Evolutionary conservation across 2,329 filamentous ascomycete genomes (phyloP).

Genomic region (Diaporthe eres): DNA sequence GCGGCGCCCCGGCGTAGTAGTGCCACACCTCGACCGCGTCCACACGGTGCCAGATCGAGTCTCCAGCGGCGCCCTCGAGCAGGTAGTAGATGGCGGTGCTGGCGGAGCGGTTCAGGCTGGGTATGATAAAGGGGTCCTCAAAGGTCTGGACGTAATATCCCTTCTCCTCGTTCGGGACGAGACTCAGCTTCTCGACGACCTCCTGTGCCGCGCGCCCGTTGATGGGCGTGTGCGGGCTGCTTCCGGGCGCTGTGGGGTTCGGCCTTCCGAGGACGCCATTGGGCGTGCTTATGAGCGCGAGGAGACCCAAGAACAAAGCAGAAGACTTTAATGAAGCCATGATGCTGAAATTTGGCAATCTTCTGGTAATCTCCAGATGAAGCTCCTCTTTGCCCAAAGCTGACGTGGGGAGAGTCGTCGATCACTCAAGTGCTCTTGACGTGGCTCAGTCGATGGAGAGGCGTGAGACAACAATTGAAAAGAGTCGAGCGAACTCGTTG

Average conservation of each 20-base stretch:
- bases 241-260: neutral
- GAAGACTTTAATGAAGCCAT: conserved; percentile 17
- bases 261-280: conserved; percentile 1
- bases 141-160: conserved; percentile 65
- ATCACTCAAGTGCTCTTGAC: neutral
- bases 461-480: neutral
- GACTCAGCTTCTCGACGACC: conserved; percentile 58
- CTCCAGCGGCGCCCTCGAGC: conserved; percentile 57
- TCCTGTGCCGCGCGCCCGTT: conserved; percentile 56
- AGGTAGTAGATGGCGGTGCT: conserved; percentile 69
- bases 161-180: conserved; percentile 62
- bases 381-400: neutral
- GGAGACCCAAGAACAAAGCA: neutral
- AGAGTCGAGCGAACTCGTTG: neutral
- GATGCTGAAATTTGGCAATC: neutral
- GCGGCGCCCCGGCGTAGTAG: conserved; percentile 66
- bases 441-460: neutral
- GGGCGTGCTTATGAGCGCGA: neutral
- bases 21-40: conserved; percentile 67
- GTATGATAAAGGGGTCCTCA: conserved; percentile 51
- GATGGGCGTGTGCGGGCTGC: neutral
- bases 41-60: conserved; percentile 66
- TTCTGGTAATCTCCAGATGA: neutral
- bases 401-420: neutral
- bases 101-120: conserved; percentile 53